These are phyloP conservation scores for Colletotrichum sp. DNA, from an alignment of 2,329 filamentous ascomycete species.

Conservation along the genomic window DNA sequence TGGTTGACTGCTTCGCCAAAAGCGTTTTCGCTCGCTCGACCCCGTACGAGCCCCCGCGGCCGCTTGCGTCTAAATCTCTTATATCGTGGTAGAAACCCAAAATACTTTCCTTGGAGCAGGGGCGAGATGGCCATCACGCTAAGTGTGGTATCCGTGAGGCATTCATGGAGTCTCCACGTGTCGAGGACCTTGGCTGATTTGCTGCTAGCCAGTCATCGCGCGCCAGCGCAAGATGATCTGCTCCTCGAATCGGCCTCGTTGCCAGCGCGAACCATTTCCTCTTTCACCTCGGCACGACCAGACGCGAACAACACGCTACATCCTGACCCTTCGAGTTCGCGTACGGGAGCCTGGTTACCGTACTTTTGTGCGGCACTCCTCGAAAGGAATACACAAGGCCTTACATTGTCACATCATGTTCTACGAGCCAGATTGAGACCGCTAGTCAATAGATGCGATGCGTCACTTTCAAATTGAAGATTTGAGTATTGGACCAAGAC, in stretches of 20 bases:
- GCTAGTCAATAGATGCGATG: not conserved
- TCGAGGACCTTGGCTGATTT: too few relatives aligned
- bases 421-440: not conserved
- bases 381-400: not conserved
- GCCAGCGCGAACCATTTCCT: not conserved
- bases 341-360: not conserved
- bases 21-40: too few relatives aligned
- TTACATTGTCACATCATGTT: not conserved
- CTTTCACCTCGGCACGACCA: not conserved
- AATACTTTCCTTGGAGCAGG: too few relatives aligned
- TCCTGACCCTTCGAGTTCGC: not conserved
- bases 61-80: too few relatives aligned
- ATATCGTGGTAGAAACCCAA: too few relatives aligned
- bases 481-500: not conserved
- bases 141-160: too few relatives aligned
- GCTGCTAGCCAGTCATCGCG: too few relatives aligned
- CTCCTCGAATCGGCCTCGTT: not conserved
- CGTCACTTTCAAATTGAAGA: not conserved
- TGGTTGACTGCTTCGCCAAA: too few relatives aligned
- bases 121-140: too few relatives aligned
- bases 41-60: too few relatives aligned
- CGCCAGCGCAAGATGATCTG: not conserved
- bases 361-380: not conserved
- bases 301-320: not conserved
- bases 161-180: too few relatives aligned